These are phyloP conservation scores for Suhomyces emberorum DNA, from an alignment of 805 yeast genomes.

Conservation along the genomic window DNA sequence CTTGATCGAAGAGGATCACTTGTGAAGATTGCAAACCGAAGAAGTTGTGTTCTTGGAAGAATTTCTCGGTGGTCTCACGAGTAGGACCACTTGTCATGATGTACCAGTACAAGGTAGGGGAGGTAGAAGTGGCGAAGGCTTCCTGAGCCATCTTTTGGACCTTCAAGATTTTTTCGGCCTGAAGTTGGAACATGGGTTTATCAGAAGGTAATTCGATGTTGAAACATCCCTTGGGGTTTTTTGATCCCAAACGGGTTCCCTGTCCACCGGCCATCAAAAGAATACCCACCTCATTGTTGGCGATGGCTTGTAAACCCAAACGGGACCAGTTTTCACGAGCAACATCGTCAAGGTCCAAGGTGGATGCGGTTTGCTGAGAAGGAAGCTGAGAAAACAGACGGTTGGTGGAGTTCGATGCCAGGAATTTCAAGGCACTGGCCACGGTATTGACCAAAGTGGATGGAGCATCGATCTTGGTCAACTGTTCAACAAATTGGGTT, in stretches of 20 bases:
- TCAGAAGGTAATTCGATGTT: conserved; percentile 81
- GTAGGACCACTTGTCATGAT: conserved; percentile 96
- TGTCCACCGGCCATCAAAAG: conserved; percentile 98
- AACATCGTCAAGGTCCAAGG: conserved; percentile 39
- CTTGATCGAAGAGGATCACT: conserved; percentile 86
- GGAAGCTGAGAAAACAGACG: conserved; percentile 51
- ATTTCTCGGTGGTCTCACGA: conserved; percentile 65
- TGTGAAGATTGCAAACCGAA: conserved; percentile 68
- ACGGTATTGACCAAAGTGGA: conserved; percentile 39
- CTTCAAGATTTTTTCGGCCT: conserved; percentile 76
- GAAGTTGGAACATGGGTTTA: conserved; percentile 85
- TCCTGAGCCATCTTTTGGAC: conserved; percentile 54
- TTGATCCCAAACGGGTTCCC: conserved; percentile 91
- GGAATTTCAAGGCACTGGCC: conserved; percentile 43
- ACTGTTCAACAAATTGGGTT: conserved; percentile 36
- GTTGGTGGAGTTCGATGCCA: conserved; percentile 18
- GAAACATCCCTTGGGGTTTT: conserved; percentile 91
- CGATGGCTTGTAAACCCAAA: conserved; percentile 66
- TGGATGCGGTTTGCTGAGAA: conserved; percentile 40
- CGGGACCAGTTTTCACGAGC: conserved; percentile 38
- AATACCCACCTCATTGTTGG: conserved; percentile 76
- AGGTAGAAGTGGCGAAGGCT: conserved; percentile 17
- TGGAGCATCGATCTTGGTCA: conserved; percentile 43
- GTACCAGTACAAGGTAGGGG: conserved; percentile 66
- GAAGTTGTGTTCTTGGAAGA: conserved; percentile 56